These are phyloP conservation scores for Spathaspora sp. DNA, from an alignment of 805 yeast genomes.

Conservation along the genomic window DNA sequence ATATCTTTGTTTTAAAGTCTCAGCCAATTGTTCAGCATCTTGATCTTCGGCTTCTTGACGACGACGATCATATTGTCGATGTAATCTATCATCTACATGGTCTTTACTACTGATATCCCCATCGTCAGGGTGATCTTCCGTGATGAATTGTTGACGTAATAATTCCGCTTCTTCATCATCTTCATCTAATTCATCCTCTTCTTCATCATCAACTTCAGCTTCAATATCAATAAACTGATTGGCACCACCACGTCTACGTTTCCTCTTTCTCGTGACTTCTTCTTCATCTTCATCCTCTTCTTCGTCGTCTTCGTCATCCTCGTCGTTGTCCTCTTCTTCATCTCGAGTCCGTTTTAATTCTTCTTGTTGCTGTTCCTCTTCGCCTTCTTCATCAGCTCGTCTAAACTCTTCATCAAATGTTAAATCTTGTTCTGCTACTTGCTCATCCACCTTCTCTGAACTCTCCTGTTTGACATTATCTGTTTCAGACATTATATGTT, in stretches of 20 bases:
- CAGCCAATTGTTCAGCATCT: slow-evolving; percentile 93
- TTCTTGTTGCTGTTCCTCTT: neutral
- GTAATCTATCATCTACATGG: slow-evolving; percentile 67
- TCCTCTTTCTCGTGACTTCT: slow-evolving; percentile 43
- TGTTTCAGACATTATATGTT: slow-evolving; percentile 5
- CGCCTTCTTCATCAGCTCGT: slow-evolving; percentile 5
- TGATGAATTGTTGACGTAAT: slow-evolving; percentile 76
- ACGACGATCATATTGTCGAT: slow-evolving; percentile 86
- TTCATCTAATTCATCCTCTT: slow-evolving; percentile 82
- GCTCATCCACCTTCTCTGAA: neutral
- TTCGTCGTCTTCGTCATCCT: slow-evolving; percentile 36
- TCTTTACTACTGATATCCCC: slow-evolving; percentile 25
- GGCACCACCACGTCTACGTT: slow-evolving; percentile 47
- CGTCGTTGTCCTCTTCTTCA: slow-evolving; percentile 15
- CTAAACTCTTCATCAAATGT: slow-evolving; percentile 10
- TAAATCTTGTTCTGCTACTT: slow-evolving; percentile 5
- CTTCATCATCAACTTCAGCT: slow-evolving; percentile 98
- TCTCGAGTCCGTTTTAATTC: slow-evolving; percentile 5
- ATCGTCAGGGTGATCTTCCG: slow-evolving; percentile 64
- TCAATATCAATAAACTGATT: slow-evolving; percentile 96
- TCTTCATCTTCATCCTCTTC: slow-evolving; percentile 51
- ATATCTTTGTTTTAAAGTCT: slow-evolving; percentile 85
- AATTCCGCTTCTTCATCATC: slow-evolving; percentile 93
- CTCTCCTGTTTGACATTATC: slow-evolving; percentile 1
- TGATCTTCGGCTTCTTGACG: slow-evolving; percentile 85